Percentiles rank a stretch among this genome's conserved stretches.
Conservation (phyloP, 805 yeast genomes). For the Pichia californica region DNA sequence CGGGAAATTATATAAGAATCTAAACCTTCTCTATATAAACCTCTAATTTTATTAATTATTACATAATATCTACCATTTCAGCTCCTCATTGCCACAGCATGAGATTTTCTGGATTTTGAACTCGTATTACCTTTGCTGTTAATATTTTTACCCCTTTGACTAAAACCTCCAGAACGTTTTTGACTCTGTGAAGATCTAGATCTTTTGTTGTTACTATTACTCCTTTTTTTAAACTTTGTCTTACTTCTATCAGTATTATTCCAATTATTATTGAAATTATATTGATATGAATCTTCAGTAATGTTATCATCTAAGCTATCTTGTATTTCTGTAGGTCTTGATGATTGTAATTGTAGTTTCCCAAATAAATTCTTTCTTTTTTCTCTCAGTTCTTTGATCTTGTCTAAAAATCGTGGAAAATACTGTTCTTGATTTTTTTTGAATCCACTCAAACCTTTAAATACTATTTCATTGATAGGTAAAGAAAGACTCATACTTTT, state of each 20-base stretch:
- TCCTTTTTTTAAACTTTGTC: no score
- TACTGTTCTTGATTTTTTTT: constrained; percentile 25
- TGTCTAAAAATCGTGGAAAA: constrained; percentile 20
- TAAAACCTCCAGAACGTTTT: no score
- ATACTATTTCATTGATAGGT: constrained; percentile 47
- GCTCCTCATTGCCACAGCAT: constrained; percentile 1
- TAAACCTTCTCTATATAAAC: no score
- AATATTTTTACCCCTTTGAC: no score
- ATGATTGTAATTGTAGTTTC: background rate
- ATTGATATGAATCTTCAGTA: background rate
- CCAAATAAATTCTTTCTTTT: constrained; percentile 17
- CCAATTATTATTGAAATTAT: background rate
- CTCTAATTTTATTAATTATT: no score
- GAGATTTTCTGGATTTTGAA: no score
- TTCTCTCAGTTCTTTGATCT: constrained; percentile 18
- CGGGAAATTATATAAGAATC: no score
- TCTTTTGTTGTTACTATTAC: background rate
- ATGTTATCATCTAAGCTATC: background rate
- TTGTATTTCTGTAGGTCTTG: background rate
- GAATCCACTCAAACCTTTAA: constrained; percentile 33
- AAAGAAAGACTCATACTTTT: constrained; percentile 49
- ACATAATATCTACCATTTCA: no score
- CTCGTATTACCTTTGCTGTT: no score
- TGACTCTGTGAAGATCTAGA: background rate
- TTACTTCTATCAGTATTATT: no score